These are phyloP conservation scores for Phytophthora pistaciae DNA, from an alignment of 352 stramenopile genomes.

Conservation along the genomic window DNA sequence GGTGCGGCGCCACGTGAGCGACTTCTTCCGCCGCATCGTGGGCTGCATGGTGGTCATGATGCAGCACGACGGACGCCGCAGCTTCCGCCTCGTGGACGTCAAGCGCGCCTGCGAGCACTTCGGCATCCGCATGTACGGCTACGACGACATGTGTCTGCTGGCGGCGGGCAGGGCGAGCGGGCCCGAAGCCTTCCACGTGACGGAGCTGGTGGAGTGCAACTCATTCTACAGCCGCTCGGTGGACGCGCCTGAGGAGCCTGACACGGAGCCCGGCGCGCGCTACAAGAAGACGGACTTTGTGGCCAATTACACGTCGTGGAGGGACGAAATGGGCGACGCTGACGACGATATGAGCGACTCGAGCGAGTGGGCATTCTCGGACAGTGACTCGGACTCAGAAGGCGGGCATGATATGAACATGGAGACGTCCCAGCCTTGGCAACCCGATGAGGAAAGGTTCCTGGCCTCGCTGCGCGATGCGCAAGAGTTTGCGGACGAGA, in stretches of 20 bases:
- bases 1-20: conserved; percentile 54
- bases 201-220: conserved; percentile 73
- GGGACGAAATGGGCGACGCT: conserved; percentile 42
- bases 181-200: conserved; percentile 65
- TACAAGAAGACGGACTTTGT: conserved; percentile 76
- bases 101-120: conserved; percentile 68
- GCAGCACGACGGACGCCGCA: conserved; percentile 51
- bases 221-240: conserved; percentile 37
- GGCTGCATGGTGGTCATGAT: conserved; percentile 58
- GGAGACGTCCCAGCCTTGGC: conserved; percentile 27
- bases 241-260: conserved; percentile 62
- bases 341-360: conserved; percentile 57
- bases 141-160: conserved; percentile 78
- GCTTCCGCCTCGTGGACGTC: conserved; percentile 71
- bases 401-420: conserved; percentile 21
- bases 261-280: conserved; percentile 57
- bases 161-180: conserved; percentile 27
- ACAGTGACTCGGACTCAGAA: conserved; percentile 69
- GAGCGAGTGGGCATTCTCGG: conserved; percentile 74
- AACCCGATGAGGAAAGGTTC: conserved; percentile 52
- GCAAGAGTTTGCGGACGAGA: conserved; percentile 58
- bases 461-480: conserved; percentile 50
- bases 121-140: conserved; percentile 82
- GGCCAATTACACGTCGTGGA: conserved; percentile 58
- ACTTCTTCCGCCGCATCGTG: conserved; percentile 70